Base-by-base conservation (phyloP, 1,284 basidiomycete genomes). In the Cryptococcus sp. region DNA sequence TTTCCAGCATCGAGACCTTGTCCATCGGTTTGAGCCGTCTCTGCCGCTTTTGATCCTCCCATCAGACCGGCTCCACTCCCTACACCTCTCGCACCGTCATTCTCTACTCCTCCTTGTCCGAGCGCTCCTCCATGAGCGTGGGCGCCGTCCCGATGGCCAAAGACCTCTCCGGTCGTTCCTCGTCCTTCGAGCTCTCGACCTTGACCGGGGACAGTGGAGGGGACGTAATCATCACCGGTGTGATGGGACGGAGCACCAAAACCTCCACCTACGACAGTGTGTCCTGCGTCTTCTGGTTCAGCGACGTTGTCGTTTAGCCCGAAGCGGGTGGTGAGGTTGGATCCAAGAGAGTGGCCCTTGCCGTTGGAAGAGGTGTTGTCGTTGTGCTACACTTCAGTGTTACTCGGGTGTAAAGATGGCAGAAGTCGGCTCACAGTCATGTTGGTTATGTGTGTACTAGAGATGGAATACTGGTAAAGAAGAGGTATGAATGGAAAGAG, bases 301-400 rank as follows among this genome's bases (percentile, higher is more conserved):
- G 38, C 38, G 38, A 39, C 38, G 22, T 22, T 25, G 22, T 39
- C 38, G 22, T 39, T 39, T 9, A 39, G 9, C 16, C 38, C 38
- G 38, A 39, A 39, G 7, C 38, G 38, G 22, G 21, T 22, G 38
- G 38, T 39, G 19, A 39, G 38, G 38, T 39, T 39, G 38, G 38
- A 39, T 21, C 14, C 18, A 7, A 9, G 11, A 19, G 14, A 7
- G 18, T 36, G 34, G 34, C 9, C n/a, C 14, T 7, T 36, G 18
- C n/a, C 18, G 14, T 36, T 14, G 34, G 6, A 6, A 19, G 7
- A n/a, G 7, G 28, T 31, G 9, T 31, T 31, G 28, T 31, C 9
- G 7, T 14, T 14, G 28, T 7, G 28, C 11, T 14, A 7, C 6
- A 19, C 7, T 36, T n/a, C 34, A 36, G 34, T 14, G 34, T 36